Evolutionary conservation across 2,329 filamentous ascomycete species (phyloP), one percentile per base, ranked within the genome.

Genomic region (Ophiocordyceps camponoti-rufipedis): DNA sequence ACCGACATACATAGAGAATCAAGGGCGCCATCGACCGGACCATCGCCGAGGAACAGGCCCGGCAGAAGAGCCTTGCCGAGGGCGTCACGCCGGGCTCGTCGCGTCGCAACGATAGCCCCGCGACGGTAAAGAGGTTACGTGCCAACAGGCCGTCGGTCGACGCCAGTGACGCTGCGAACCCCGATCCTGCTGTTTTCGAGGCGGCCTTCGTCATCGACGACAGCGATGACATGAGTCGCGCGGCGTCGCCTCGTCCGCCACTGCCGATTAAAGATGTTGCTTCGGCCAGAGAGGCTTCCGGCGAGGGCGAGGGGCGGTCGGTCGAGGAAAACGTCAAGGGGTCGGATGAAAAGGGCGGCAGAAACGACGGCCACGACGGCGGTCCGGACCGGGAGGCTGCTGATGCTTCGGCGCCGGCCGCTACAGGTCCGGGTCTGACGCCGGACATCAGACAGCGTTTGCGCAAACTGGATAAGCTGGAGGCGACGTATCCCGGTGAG

Each of bases 41-140:
- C 56, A 91, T 95, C 56, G 84, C 86, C 56, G 86, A 94, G 66
- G 88, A 95, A 65, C 85, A 94, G 64, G 83, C 85, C 47, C 82
- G 85, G 48, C 82, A 87, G 58, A 75, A 75, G 56, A 63, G 68
- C 44, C 54, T 69, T 50, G 59, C 69, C 5, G 67, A 69, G 45
- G 63, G 71, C 54, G 55, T 61, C 32, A 56, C 57, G 9, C 23
- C 40, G 40, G 18, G 40, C 18, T 47, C 46, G 11, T 44, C 42
- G 9, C 46, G 49, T 60, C 69, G 50, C 60, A 66, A 41, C 44
- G 44, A 28, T 19, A 28, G 45, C 41, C 52, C 50, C 23, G 48
- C 55, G 40, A 48, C 47, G 2, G 35, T 40, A 13, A 46, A 53
- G 39, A 56, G 55, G 43, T 54, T 55, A 31, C 44, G 55, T 6